Percentiles rank a stretch among this genome's conserved stretches.
phyloP scores from a whole-genome alignment of 352 stramenopile species.

The Globisporangium abappressorium region DNA sequence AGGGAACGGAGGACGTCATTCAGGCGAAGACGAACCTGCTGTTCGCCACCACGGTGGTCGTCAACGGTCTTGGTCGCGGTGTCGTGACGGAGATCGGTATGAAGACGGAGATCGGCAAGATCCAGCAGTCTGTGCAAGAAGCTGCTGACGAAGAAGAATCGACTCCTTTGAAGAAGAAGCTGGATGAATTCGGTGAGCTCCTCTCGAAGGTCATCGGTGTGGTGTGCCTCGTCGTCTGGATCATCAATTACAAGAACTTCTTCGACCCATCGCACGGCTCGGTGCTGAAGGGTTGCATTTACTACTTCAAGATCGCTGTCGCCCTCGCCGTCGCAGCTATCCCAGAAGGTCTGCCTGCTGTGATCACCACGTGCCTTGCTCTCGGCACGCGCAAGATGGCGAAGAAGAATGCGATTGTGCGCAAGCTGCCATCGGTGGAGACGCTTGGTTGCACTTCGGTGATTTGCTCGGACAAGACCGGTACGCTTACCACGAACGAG shows the following conservation, averaged over 20 bases:
- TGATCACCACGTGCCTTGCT: slow-evolving; percentile 97
- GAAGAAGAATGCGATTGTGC: slow-evolving; percentile 97
- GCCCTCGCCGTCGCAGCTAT: slow-evolving; percentile 98
- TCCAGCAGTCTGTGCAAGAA: slow-evolving; percentile 91
- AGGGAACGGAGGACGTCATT: slow-evolving; percentile 75
- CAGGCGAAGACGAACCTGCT: slow-evolving; percentile 96
- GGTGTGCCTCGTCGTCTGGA: slow-evolving; percentile 97
- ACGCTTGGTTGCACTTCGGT: slow-evolving; percentile 96
- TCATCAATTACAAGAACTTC: slow-evolving; percentile 98
- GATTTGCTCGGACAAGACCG: slow-evolving; percentile 94
- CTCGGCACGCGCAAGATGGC: slow-evolving; percentile 96
- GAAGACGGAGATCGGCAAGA: slow-evolving; percentile 99
- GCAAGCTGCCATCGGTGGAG: slow-evolving; percentile 97
- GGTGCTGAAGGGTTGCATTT: slow-evolving; percentile 95
- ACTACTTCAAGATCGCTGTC: slow-evolving; percentile 99
- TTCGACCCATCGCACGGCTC: slow-evolving; percentile 85
- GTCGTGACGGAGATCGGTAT: slow-evolving; percentile 96
- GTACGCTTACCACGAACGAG: slow-evolving; percentile 98
- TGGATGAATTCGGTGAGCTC: slow-evolving; percentile 98
- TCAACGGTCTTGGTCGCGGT: slow-evolving; percentile 90
- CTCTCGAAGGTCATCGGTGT: slow-evolving; percentile 97
- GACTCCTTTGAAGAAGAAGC: slow-evolving; percentile 96
- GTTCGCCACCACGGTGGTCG: slow-evolving; percentile 97
- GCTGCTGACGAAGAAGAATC: slow-evolving; percentile 92
- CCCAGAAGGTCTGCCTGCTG: slow-evolving; percentile 97